Evolutionary conservation across 2,329 filamentous ascomycete genomes (phyloP).

Genomic region (Apiospora kogelbergensis): DNA sequence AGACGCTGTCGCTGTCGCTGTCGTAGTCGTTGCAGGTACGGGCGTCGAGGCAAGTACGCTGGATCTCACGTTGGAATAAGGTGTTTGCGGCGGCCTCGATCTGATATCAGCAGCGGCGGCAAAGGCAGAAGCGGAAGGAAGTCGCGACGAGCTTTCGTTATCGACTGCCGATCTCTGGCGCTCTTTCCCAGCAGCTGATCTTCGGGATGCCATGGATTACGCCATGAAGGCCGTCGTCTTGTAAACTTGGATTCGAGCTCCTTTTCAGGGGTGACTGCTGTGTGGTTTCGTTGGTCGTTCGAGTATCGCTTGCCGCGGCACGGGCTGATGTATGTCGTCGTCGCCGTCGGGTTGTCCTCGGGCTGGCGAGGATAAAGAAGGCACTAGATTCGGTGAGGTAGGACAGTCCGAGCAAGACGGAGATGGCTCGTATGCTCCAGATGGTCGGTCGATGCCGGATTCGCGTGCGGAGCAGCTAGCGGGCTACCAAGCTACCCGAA

Average conservation of each 20-base stretch:
- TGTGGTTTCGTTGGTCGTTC: not conserved
- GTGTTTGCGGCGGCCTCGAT: slow-evolving; percentile 7
- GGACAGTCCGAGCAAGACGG: not conserved
- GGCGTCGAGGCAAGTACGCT: slow-evolving; percentile 24
- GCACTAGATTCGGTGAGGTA: not conserved
- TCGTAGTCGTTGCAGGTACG: slow-evolving; percentile 17
- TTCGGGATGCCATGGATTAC: slow-evolving; percentile 71
- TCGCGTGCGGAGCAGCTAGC: not conserved
- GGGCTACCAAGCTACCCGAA: not conserved
- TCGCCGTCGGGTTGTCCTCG: not conserved
- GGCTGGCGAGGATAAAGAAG: not conserved
- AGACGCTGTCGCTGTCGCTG: slow-evolving; percentile 20
- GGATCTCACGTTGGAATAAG: slow-evolving; percentile 20
- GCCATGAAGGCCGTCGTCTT: slow-evolving; percentile 50
- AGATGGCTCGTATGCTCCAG: not conserved
- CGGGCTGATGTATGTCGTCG: not conserved
- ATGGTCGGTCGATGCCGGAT: not conserved
- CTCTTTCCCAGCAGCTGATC: slow-evolving; percentile 42
- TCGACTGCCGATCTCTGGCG: slow-evolving; percentile 54
- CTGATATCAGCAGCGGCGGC: slow-evolving; percentile 6
- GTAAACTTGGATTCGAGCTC: not conserved
- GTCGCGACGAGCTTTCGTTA: slow-evolving; percentile 52
- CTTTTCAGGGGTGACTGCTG: not conserved
- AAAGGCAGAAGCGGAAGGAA: slow-evolving; percentile 35
- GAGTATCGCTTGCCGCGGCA: not conserved